Conservation (phyloP, 108 stramenopile species). For the Stephanodiscus triporus region DNA sequence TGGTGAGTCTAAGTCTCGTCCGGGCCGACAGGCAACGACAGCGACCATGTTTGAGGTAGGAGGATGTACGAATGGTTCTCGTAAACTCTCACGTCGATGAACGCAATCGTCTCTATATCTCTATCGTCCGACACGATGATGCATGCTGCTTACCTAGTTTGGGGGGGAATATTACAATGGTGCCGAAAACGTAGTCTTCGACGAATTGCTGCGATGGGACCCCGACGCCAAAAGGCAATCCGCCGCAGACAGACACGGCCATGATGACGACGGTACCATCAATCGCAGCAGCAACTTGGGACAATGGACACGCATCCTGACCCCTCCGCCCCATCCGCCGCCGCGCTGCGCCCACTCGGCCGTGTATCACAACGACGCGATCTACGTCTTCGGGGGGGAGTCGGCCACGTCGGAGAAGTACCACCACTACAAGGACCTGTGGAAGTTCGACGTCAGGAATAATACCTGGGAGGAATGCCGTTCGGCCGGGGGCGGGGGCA, state of each 20-base stretch:
- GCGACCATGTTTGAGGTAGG: no score
- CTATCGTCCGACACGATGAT: background rate
- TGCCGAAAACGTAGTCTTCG: slow-evolving; percentile 88
- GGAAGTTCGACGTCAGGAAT: slow-evolving; percentile 86
- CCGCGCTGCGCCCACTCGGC: slow-evolving; percentile 94
- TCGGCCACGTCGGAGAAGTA: slow-evolving; percentile 90
- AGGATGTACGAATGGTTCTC: no score
- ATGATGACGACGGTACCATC: slow-evolving; percentile 18
- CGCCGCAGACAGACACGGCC: slow-evolving; percentile 7
- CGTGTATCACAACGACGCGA: slow-evolving; percentile 83
- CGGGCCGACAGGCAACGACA: no score
- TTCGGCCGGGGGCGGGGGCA: slow-evolving; percentile 62
- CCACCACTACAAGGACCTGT: slow-evolving; percentile 95
- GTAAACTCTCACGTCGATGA: no score
- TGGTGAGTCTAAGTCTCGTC: slow-evolving; percentile 57
- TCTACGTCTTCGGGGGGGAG: slow-evolving; percentile 97
- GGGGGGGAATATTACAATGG: slow-evolving; percentile 98
- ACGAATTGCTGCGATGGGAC: slow-evolving; percentile 87
- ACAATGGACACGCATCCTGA: slow-evolving; percentile 79
- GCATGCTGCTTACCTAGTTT: no score
- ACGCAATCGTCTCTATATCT: slow-evolving; percentile 38
- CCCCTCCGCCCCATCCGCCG: slow-evolving; percentile 73
- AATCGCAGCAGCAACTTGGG: slow-evolving; percentile 47
- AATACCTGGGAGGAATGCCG: slow-evolving; percentile 86
- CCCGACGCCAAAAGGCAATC: slow-evolving; percentile 31